Conservation (phyloP, 2,329 filamentous ascomycete species). For the Fusarium tanahbumbuense region DNA sequence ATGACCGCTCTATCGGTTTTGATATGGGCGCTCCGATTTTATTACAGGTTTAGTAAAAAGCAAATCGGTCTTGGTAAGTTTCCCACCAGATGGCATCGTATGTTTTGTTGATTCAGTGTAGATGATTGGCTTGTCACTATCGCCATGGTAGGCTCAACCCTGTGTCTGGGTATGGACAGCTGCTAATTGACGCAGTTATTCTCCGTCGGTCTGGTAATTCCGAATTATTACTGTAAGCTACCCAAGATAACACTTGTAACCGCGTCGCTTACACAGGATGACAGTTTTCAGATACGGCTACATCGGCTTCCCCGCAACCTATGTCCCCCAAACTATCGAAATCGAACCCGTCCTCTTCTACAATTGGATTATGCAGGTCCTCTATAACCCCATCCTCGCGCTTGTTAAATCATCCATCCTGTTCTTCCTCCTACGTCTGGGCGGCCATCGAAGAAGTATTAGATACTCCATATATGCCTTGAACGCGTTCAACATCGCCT, state of each 20-base stretch:
- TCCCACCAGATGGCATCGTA: neutral
- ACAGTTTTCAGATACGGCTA: slow-evolving; percentile 37
- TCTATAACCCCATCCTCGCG: slow-evolving; percentile 60
- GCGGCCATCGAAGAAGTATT: slow-evolving; percentile 45
- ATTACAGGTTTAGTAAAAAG: slow-evolving; percentile 32
- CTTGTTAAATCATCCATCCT: slow-evolving; percentile 60
- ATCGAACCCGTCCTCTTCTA: slow-evolving; percentile 35
- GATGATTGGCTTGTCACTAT: slow-evolving; percentile 35
- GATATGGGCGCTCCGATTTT: slow-evolving; percentile 30
- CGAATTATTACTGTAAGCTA: slow-evolving; percentile 34
- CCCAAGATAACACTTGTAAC: fast-evolving
- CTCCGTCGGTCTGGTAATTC: slow-evolving; percentile 28
- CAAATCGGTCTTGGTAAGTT: slow-evolving; percentile 35
- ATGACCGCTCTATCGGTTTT: slow-evolving; percentile 31
- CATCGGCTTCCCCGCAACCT: slow-evolving; percentile 22
- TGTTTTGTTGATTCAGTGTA: slow-evolving; percentile 1
- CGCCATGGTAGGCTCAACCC: slow-evolving; percentile 27
- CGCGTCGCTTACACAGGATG: fast-evolving
- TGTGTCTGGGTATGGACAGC: neutral
- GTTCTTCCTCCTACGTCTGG: slow-evolving; percentile 57
- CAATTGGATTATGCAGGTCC: slow-evolving; percentile 42
- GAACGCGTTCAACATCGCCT: slow-evolving; percentile 47
- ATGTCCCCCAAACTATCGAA: slow-evolving; percentile 20
- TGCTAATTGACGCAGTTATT: slow-evolving; percentile 10
- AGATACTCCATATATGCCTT: slow-evolving; percentile 47